phyloP scores from a whole-genome alignment of 108 stramenopile genomes.

The Schizochytrium sp. region DNA sequence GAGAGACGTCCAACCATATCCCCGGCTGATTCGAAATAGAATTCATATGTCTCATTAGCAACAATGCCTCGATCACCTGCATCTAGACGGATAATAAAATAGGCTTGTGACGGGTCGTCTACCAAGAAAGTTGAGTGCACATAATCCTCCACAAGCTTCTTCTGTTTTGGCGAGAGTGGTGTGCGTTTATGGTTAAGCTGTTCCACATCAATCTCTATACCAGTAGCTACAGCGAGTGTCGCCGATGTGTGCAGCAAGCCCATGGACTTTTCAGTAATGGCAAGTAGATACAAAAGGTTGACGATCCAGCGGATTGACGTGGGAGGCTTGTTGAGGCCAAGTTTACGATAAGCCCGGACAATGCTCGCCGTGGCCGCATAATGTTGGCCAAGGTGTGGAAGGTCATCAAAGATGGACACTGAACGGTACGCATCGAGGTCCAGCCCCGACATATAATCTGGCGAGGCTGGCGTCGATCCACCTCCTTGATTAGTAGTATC shows the following conservation, averaged over 20 bases:
- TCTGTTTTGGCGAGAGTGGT: neutral
- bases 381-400: conserved; percentile 38
- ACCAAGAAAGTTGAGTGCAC: conserved; percentile 5
- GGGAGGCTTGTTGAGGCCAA: conserved; percentile 46
- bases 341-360: conserved; percentile 3
- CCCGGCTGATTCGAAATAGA: conserved; percentile 40
- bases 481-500: conserved; percentile 2
- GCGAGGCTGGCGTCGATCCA: neutral
- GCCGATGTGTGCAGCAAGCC: conserved; percentile 30
- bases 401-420: conserved; percentile 51
- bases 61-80: conserved; percentile 44
- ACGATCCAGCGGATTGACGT: conserved; percentile 15
- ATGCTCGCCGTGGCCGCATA: conserved; percentile 9
- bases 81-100: conserved; percentile 42
- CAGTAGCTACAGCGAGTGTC: conserved; percentile 35
- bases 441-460: neutral
- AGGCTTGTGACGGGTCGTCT: conserved; percentile 30
- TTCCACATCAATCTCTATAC: conserved; percentile 7
- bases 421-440: conserved; percentile 55
- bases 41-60: neutral
- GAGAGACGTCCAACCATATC: conserved; percentile 17
- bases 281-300: conserved; percentile 32
- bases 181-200: conserved; percentile 15
- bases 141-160: neutral
- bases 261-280: conserved; percentile 59